Conservation (phyloP, 805 yeast genomes). For the Kazachstania taianensis region DNA sequence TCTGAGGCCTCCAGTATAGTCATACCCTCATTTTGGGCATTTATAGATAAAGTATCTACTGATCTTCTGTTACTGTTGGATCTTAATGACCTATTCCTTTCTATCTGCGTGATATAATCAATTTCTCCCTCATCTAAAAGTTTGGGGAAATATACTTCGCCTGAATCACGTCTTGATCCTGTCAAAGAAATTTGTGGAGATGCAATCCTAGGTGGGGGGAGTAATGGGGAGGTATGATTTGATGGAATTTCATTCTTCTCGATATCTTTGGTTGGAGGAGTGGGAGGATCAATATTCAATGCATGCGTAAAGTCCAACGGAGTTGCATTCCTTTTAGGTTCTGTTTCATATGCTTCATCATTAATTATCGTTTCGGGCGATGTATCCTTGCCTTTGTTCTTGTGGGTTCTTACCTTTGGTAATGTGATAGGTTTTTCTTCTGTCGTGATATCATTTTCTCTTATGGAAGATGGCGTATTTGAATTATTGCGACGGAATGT, state of each 20-base stretch:
- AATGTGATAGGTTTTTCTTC: constrained; percentile 2
- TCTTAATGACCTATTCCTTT: constrained; percentile 53
- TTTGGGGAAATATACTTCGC: constrained; percentile 64
- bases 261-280: no score
- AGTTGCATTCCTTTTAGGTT: constrained; percentile 19
- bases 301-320: constrained; percentile 20
- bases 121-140: constrained; percentile 57
- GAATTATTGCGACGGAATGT: constrained; percentile 10
- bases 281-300: constrained; percentile 1
- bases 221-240: neutral
- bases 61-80: constrained; percentile 31
- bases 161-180: constrained; percentile 28
- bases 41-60: constrained; percentile 28
- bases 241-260: neutral
- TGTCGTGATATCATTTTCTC: neutral
- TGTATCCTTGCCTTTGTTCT: no score
- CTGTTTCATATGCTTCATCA: constrained; percentile 2
- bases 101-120: constrained; percentile 62
- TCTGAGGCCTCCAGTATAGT: constrained; percentile 31
- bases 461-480: neutral
- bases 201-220: constrained; percentile 1
- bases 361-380: neutral
- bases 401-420: constrained; percentile 6
- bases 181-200: constrained; percentile 3
- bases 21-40: constrained; percentile 41